Base-by-base conservation (phyloP, 2,329 filamentous ascomycete species). In the Colletotrichum sp. region DNA sequence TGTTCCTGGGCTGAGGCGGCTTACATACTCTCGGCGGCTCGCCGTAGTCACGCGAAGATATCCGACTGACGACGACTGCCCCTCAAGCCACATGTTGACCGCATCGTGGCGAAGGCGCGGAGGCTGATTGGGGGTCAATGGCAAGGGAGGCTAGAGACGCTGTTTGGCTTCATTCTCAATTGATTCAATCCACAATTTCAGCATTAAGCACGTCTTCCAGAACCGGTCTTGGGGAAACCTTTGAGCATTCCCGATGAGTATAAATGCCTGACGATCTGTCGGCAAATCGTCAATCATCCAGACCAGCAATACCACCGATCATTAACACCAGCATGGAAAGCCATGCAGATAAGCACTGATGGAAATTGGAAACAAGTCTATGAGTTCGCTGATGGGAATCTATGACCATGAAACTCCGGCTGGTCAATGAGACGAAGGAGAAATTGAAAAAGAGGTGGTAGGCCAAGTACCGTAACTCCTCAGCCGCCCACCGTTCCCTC, bases 401-500 rank as follows among this genome's bases (percentile, higher is more conserved):
- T 71, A 30, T 26, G 34, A 30, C 12, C 15, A 34, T 70, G 24
- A 70, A 67, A 67, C 65, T 62, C 71, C 71, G 55, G 60, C 55
- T 49, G 62, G n/a, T 59, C 65, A 55, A 74, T 49, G 66, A 66
- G 28, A 57, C 36, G 62, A 55, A 63, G 59, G 15, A 49, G 18
- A 5, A 32, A 44, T 32, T 52, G 21, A 62, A 49, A 16, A 16
- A 62, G n/a, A 16, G 44, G n/a, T 52, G 30, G 13, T 6, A 36
- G n/a, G 36, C 44, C 60, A 36, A 75, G 72, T 76, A n/a, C 72
- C 72, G 72, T 71, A 4, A 6, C 26, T 15, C 67, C 75, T 82
- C 81, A 88, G n/a, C 85, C 86, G 2, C 87, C 87, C n/a, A 82
- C 68, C 3, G 86, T 87, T n/a, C 89, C 87, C 71, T 92, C 91